Evolutionary conservation across 495 filamentous ascomycete genomes (phyloP).

Genomic region (Hypoxylon crocopeplum): DNA sequence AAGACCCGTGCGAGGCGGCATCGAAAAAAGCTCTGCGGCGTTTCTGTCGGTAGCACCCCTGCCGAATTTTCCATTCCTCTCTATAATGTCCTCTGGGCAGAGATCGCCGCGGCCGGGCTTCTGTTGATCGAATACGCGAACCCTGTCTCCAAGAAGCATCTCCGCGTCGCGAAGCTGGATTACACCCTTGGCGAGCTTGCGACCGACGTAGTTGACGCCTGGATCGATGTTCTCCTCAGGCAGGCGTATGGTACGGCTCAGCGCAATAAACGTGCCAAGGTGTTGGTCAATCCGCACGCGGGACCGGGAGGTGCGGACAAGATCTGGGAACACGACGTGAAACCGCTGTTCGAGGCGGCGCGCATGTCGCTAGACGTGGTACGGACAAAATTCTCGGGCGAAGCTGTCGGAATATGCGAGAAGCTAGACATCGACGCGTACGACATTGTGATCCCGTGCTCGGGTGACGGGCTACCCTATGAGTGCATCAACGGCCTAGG

Average conservation of each 20-base stretch:
- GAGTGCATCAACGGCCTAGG: constrained; percentile 95
- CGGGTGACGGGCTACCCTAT: constrained; percentile 89
- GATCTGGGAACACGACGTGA: constrained; percentile 76
- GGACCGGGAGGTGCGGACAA: constrained; percentile 80
- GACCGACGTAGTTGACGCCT: constrained; percentile 56
- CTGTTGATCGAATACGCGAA: constrained; percentile 79
- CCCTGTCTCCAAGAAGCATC: constrained; percentile 57
- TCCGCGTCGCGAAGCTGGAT: constrained; percentile 63
- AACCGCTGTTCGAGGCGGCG: constrained; percentile 84
- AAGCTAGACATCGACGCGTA: constrained; percentile 78
- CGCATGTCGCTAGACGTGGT: constrained; percentile 78
- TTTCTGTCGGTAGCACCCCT: constrained; percentile 31
- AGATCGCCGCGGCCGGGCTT: constrained; percentile 54
- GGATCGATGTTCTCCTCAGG: constrained; percentile 68
- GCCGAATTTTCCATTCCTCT: constrained; percentile 63
- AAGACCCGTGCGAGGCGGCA: constrained; percentile 18
- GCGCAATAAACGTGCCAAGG: constrained; percentile 76
- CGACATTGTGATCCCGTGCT: constrained; percentile 87
- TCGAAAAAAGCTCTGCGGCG: constrained; percentile 31
- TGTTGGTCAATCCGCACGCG: constrained; percentile 89
- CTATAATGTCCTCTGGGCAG: constrained; percentile 86
- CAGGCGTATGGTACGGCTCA: constrained; percentile 73
- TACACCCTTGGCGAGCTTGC: constrained; percentile 58
- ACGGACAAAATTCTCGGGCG: constrained; percentile 72
- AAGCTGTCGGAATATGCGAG: constrained; percentile 80